phyloP scores from a whole-genome alignment of 176 grass and related monocot genomes.

The Triticum monococcum region DNA sequence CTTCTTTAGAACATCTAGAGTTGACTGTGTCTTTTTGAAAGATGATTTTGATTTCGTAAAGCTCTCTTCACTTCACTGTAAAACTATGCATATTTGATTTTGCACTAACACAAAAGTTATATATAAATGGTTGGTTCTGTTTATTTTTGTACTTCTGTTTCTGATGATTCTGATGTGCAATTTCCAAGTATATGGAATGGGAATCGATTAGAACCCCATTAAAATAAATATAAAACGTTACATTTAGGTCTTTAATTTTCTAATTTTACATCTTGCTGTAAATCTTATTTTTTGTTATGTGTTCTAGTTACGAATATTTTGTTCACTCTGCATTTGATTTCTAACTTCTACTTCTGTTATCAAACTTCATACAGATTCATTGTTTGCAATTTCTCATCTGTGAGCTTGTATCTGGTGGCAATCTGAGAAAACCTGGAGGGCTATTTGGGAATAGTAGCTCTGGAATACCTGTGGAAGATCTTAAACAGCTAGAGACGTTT shows the following conservation, averaged over 20 bases:
- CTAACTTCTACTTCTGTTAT: conserved; percentile 26
- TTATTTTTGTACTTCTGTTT: neutral
- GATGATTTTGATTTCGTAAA: neutral
- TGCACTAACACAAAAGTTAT: too few species aligned
- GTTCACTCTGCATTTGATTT: conserved; percentile 29
- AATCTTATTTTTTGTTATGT: neutral
- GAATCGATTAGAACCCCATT: neutral
- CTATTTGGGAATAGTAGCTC: conserved; percentile 98
- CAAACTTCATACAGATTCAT: conserved; percentile 70
- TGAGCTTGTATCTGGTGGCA: conserved; percentile 95
- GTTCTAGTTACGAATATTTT: conserved; percentile 19
- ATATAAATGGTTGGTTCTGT: too few species aligned
- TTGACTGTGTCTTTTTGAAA: neutral
- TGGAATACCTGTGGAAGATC: conserved; percentile 91
- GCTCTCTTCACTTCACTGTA: too few species aligned
- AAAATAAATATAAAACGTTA: conserved; percentile 6
- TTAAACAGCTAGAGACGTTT: conserved; percentile 96
- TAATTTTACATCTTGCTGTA: conserved; percentile 4
- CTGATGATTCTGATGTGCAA: neutral
- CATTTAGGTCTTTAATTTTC: neutral
- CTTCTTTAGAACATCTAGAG: neutral
- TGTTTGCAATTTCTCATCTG: conserved; percentile 97
- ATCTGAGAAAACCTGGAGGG: conserved; percentile 91
- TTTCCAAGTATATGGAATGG: conserved; percentile 10
- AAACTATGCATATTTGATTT: too few species aligned